Conservation (phyloP, 805 yeast genomes). For the Yarrowia hollandica region DNA sequence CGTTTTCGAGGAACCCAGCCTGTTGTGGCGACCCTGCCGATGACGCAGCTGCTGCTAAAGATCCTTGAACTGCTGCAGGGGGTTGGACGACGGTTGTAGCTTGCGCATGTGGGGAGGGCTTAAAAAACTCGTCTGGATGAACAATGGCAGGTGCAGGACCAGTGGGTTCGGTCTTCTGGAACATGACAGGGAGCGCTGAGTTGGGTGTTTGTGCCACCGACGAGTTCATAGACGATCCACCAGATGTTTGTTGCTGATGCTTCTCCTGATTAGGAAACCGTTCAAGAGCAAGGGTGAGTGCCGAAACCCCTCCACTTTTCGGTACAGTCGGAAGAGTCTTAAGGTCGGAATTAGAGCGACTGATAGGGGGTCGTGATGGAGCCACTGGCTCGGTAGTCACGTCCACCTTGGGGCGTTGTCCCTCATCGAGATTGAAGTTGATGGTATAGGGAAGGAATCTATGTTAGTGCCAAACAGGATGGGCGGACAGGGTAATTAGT, state of each 20-base stretch:
- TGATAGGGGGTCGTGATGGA: slow-evolving; percentile 20
- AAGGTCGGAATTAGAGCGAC: slow-evolving; percentile 21
- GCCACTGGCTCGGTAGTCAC: slow-evolving; percentile 24
- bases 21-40: slow-evolving; percentile 12
- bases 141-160: slow-evolving; percentile 19
- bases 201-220: slow-evolving; percentile 6
- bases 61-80: background rate
- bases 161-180: slow-evolving; percentile 1
- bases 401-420: slow-evolving; percentile 21
- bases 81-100: slow-evolving; percentile 1
- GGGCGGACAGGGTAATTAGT: no score
- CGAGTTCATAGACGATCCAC: background rate
- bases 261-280: slow-evolving; percentile 12
- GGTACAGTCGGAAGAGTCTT: slow-evolving; percentile 15
- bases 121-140: slow-evolving; percentile 19
- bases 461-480: background rate
- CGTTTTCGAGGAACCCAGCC: slow-evolving; percentile 17
- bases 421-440: slow-evolving; percentile 34
- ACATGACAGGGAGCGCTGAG: slow-evolving; percentile 16
- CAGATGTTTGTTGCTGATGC: background rate
- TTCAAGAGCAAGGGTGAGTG: slow-evolving; percentile 10
- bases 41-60: background rate
- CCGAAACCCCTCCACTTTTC: slow-evolving; percentile 9
- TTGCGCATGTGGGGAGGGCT: slow-evolving; percentile 4
- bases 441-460: slow-evolving; percentile 40